phyloP scores from a whole-genome alignment of 805 yeast species.

The Candida boleticola region DNA sequence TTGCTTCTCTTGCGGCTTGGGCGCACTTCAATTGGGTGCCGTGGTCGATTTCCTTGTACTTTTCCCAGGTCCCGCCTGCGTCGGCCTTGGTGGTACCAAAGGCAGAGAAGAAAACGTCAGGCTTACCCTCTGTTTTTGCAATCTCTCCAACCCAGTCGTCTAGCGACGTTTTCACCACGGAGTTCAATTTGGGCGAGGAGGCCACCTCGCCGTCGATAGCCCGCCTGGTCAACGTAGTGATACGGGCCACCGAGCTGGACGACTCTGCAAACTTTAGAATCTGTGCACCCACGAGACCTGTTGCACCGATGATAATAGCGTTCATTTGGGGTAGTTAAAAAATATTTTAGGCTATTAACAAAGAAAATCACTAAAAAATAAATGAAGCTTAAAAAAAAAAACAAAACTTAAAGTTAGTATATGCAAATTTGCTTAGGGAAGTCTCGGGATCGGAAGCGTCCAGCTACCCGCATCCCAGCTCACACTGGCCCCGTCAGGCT shows the following conservation, averaged over 20 bases:
- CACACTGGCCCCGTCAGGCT: too few species aligned
- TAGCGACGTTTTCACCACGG: constrained; percentile 46
- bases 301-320: constrained; percentile 56
- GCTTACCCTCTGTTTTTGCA: constrained; percentile 25
- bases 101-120: constrained; percentile 56
- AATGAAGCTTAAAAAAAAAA: too few species aligned
- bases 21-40: constrained; percentile 71
- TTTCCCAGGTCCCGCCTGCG: constrained; percentile 73
- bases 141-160: constrained; percentile 50
- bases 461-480: too few species aligned
- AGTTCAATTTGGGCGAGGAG: constrained; percentile 24
- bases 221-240: constrained; percentile 55
- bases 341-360: too few species aligned
- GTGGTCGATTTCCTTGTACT: constrained; percentile 69
- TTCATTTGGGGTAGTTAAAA: constrained; percentile 13
- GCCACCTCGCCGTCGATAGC: constrained; percentile 25
- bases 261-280: constrained; percentile 47
- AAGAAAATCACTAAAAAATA: too few species aligned
- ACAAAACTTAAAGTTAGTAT: too few species aligned
- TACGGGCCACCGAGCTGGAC: constrained; percentile 32
- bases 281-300: constrained; percentile 72
- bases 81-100: constrained; percentile 73
- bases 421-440: too few species aligned
- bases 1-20: constrained; percentile 67
- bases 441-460: too few species aligned